These are phyloP conservation scores for Collybiopsis confluens DNA, from an alignment of 768 basidiomycete genomes.

Conservation along the genomic window DNA sequence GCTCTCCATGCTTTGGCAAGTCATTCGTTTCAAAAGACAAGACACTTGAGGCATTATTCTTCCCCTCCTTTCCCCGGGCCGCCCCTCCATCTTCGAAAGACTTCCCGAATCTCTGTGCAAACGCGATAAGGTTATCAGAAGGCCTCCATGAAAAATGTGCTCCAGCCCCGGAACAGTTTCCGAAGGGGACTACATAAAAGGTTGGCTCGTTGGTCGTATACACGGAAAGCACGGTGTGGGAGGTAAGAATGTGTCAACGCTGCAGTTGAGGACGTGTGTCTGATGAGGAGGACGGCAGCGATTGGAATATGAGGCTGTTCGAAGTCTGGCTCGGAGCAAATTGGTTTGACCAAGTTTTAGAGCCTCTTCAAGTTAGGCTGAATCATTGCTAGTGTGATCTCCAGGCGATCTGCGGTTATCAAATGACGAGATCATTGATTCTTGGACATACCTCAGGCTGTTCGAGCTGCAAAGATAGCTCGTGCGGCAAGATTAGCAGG, in stretches of 20 bases:
- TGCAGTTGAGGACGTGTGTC: no score
- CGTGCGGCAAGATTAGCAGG: no score
- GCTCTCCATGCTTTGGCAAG: conserved; percentile 86
- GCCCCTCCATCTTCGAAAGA: conserved; percentile 59
- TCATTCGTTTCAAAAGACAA: conserved; percentile 97
- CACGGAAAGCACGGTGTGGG: conserved; percentile 57
- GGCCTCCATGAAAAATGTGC: conserved; percentile 81
- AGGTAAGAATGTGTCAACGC: conserved; percentile 17
- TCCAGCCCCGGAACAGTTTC: conserved; percentile 84
- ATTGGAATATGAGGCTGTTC: no score
- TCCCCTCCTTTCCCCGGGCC: conserved; percentile 60
- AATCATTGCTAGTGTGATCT: no score
- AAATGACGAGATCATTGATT: no score
- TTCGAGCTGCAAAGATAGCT: no score
- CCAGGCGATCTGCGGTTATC: no score
- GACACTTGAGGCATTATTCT: conserved; percentile 83
- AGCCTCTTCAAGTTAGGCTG: no score
- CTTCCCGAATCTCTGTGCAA: conserved; percentile 72
- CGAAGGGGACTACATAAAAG: conserved; percentile 83
- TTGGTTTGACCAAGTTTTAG: no score
- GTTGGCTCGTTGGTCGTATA: conserved; percentile 69
- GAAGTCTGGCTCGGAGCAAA: no score
- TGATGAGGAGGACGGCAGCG: no score
- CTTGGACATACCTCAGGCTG: no score
- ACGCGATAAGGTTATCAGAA: conserved; percentile 79